phyloP scores from a whole-genome alignment of 2,329 filamentous ascomycete genomes.

The Fusarium transvaalense region DNA sequence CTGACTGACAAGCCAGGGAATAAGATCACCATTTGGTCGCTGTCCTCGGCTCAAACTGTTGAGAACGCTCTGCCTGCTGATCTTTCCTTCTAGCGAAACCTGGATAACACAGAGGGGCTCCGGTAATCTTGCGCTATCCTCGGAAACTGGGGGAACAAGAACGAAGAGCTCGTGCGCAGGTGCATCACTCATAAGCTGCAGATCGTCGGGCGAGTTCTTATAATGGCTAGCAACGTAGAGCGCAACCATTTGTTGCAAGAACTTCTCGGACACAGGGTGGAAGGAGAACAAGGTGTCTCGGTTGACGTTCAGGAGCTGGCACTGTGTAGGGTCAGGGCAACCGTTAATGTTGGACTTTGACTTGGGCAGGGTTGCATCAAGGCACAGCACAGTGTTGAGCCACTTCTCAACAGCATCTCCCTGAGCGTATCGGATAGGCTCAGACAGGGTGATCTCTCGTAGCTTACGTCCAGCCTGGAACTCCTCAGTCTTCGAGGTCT shows the following conservation, averaged over 20 bases:
- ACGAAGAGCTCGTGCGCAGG: constrained; percentile 97
- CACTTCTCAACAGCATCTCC: constrained; percentile 95
- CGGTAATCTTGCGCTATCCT: constrained; percentile 81
- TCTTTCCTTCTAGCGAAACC: constrained; percentile 92
- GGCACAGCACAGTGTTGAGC: constrained; percentile 92
- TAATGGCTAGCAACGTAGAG: constrained; percentile 97
- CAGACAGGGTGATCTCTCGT: constrained; percentile 90
- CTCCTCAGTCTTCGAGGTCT: constrained; percentile 73
- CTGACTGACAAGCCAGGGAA: constrained; percentile 97
- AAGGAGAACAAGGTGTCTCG: constrained; percentile 98
- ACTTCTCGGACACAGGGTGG: constrained; percentile 96
- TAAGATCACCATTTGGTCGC: constrained; percentile 90
- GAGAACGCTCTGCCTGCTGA: constrained; percentile 91
- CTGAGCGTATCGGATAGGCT: constrained; percentile 93
- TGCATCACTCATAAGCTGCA: constrained; percentile 98
- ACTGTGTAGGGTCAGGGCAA: constrained; percentile 90
- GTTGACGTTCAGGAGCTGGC: constrained; percentile 93
- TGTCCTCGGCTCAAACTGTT: constrained; percentile 91
- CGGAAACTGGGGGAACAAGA: constrained; percentile 85
- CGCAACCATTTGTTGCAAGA: constrained; percentile 97
- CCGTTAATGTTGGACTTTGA: constrained; percentile 79
- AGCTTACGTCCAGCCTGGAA: constrained; percentile 79
- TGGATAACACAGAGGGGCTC: constrained; percentile 97
- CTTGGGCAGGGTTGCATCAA: constrained; percentile 90
- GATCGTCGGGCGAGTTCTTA: constrained; percentile 97